Conservation (phyloP, 192 early-diverging fungal genomes). For the Mortierella claussenii region DNA sequence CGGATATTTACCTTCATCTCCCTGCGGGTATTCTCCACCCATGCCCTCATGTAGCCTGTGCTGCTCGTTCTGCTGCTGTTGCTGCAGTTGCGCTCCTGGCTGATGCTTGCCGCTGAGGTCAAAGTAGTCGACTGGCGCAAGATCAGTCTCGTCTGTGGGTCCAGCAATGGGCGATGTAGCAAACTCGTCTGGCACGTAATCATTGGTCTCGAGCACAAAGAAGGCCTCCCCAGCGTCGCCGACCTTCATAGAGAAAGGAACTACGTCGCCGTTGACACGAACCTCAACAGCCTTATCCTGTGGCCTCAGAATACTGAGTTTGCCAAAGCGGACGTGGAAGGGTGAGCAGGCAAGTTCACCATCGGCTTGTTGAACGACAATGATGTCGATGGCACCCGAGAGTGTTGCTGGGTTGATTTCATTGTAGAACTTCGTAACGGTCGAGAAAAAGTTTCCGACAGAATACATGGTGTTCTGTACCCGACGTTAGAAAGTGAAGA, state of each 20-base stretch:
- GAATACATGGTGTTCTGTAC: constrained; percentile 47
- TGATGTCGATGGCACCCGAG: constrained; percentile 97
- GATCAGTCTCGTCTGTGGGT: constrained; percentile 52
- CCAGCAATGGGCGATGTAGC: constrained; percentile 91
- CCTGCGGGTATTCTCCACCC: constrained; percentile 15
- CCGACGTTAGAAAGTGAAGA: not conserved
- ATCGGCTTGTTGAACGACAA: constrained; percentile 89
- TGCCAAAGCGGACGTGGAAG: constrained; percentile 98
- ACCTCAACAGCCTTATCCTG: constrained; percentile 94
- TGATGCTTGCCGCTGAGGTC: constrained; percentile 32
- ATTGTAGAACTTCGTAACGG: constrained; percentile 91
- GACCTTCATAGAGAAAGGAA: constrained; percentile 94
- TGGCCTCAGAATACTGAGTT: constrained; percentile 89
- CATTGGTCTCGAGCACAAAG: constrained; percentile 94
- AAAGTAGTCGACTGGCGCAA: constrained; percentile 48
- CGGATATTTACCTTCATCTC: constrained; percentile 23
- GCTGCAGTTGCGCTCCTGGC: not conserved
- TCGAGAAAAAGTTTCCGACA: constrained; percentile 68
- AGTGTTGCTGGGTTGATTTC: constrained; percentile 98
- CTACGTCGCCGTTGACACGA: constrained; percentile 80
- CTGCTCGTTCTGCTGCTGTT: constrained; percentile 5
- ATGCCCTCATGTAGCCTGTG: not conserved
- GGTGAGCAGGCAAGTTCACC: constrained; percentile 92
- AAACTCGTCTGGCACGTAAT: constrained; percentile 90
- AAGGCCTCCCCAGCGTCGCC: constrained; percentile 98